These are phyloP conservation scores for Dothideomycetes sp. DNA, from an alignment of 2,329 filamentous ascomycete species.

Conservation along the genomic window DNA sequence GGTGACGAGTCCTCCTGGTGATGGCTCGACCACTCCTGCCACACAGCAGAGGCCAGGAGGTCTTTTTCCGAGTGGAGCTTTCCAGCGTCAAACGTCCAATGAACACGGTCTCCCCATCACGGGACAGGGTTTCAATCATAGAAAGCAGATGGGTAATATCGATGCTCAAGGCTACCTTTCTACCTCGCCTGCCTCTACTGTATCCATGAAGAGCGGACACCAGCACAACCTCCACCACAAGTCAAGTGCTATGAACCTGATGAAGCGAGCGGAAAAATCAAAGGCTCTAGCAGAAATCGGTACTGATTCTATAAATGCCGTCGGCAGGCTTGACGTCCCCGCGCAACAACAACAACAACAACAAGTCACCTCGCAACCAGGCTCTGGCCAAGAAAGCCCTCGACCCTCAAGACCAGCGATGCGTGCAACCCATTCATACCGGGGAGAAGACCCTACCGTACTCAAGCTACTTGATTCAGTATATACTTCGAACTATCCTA, in stretches of 20 bases:
- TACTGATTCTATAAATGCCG: conserved; percentile 54
- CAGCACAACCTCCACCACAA: conserved; percentile 36
- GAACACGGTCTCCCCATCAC: conserved; percentile 1
- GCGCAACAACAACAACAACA: background rate
- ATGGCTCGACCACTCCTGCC: too few relatives aligned
- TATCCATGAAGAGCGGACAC: conserved; percentile 25
- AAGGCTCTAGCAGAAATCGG: conserved; percentile 58
- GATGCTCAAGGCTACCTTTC: conserved; percentile 24
- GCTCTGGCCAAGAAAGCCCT: conserved; percentile 15
- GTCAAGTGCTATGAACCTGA: conserved; percentile 50
- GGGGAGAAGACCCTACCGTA: conserved; percentile 60
- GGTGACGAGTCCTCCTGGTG: too few relatives aligned
- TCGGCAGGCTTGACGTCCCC: conserved; percentile 50
- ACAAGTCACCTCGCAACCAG: conserved; percentile 18
- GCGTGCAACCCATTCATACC: conserved; percentile 69
- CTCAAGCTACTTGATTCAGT: conserved; percentile 68
- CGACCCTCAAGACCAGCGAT: conserved; percentile 24
- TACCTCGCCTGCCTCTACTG: conserved; percentile 26
- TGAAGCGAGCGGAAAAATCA: conserved; percentile 47
- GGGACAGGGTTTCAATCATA: background rate
- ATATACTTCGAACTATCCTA: conserved; percentile 58
- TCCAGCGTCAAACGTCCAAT: background rate
- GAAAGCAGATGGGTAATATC: conserved; percentile 8
- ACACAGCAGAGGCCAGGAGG: too few relatives aligned
- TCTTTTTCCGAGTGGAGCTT: too few relatives aligned